Evolutionary conservation across 1,284 basidiomycete genomes (phyloP).

Genomic region (Cryptococcus neoformans): DNA sequence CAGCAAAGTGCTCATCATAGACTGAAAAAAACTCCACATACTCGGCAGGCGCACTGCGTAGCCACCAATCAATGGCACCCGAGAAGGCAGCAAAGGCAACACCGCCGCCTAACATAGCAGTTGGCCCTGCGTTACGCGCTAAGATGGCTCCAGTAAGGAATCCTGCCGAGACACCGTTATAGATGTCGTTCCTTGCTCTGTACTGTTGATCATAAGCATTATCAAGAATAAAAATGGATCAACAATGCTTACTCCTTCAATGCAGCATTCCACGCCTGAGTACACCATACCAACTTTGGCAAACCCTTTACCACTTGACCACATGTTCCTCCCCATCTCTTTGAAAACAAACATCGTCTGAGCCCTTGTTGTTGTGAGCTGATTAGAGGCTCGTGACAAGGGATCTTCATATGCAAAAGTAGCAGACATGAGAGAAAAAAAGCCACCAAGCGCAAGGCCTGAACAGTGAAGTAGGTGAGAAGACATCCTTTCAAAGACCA

Average conservation of each 20-base stretch:
- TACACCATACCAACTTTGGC: constrained; percentile 93
- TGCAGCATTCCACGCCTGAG: constrained; percentile 90
- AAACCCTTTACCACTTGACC: constrained; percentile 83
- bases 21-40: constrained; percentile 51
- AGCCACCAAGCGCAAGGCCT: constrained; percentile 90
- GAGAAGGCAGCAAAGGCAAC: constrained; percentile 89
- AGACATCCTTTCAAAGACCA: neutral
- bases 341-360: constrained; percentile 81
- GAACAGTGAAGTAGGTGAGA: constrained; percentile 4
- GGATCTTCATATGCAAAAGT: constrained; percentile 97
- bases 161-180: constrained; percentile 60
- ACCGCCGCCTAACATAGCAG: constrained; percentile 75
- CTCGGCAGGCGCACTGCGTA: constrained; percentile 80
- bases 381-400: constrained; percentile 61
- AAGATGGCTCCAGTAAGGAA: constrained; percentile 67
- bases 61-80: constrained; percentile 77
- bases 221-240: neutral
- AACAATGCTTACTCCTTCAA: constrained; percentile 78
- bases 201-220: constrained; percentile 57
- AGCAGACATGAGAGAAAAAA: constrained; percentile 94
- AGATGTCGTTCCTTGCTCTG: constrained; percentile 91
- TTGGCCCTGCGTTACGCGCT: constrained; percentile 78
- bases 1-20: neutral
- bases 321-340: constrained; percentile 95
- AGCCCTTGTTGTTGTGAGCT: constrained; percentile 40